A percentile compares a stretch with the other conserved stretches of the same genome.
phyloP scores from a whole-genome alignment of 139 green algal species.

The Tetratostichococcus sp. region DNA sequence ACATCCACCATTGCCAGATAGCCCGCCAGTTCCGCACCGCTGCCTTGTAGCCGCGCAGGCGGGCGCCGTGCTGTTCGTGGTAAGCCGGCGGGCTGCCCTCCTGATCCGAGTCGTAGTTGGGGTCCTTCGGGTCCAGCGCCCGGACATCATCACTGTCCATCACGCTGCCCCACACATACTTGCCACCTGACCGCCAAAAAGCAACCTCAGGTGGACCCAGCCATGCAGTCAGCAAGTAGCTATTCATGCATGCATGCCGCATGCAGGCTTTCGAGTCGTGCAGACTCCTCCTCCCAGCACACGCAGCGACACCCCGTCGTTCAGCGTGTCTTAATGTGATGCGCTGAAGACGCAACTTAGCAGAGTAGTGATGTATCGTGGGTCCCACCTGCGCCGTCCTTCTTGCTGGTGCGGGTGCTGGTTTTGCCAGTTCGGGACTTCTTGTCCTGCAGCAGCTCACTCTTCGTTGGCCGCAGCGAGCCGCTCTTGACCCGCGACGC shows the following conservation, averaged over 20 bases:
- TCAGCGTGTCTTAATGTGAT: too few relatives aligned
- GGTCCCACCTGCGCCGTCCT: background rate
- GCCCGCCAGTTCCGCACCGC: constrained; percentile 26
- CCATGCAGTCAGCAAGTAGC: too few relatives aligned
- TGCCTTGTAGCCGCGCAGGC: constrained; percentile 68
- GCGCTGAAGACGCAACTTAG: background rate
- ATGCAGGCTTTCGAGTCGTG: too few relatives aligned
- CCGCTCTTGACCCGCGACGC: background rate
- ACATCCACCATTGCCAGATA: too few relatives aligned
- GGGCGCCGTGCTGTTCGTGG: constrained; percentile 14
- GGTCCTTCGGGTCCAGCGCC: constrained; percentile 64
- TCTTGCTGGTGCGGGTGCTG: background rate
- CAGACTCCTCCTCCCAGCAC: too few relatives aligned
- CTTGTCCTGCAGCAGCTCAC: constrained; percentile 32
- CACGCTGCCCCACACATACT: constrained; percentile 77
- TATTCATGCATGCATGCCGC: background rate
- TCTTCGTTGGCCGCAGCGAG: constrained; percentile 9
- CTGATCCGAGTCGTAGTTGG: constrained; percentile 83
- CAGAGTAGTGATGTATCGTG: background rate
- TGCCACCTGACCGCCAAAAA: constrained; percentile 51
- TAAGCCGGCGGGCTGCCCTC: constrained; percentile 20
- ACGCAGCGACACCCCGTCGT: too few relatives aligned
- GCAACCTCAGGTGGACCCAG: too few relatives aligned
- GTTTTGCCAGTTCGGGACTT: constrained; percentile 32
- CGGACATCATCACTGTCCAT: constrained; percentile 26